Percentiles rank a stretch among this genome's conserved stretches.
These are phyloP conservation scores for Dendrobium nobile DNA, from an alignment of 106 monocot species.

Conservation along the genomic window DNA sequence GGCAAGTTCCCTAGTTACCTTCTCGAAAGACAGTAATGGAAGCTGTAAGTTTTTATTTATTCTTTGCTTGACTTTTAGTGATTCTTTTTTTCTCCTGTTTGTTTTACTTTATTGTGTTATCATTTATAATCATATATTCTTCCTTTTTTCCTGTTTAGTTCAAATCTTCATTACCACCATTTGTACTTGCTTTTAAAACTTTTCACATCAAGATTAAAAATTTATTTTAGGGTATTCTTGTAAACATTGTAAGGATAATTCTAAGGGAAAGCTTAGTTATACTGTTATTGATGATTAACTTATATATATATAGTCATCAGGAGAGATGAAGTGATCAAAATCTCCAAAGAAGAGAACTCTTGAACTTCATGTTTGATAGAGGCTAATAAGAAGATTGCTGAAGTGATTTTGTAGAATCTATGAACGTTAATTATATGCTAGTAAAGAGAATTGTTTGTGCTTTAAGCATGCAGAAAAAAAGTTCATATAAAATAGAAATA, in stretches of 20 bases:
- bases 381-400: background rate
- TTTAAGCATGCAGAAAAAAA: background rate
- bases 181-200: background rate
- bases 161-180: background rate
- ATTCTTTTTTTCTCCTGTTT: background rate
- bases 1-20: background rate
- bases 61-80: background rate
- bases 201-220: background rate
- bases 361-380: background rate
- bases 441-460: background rate
- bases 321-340: background rate
- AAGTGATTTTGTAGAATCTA: background rate
- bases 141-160: background rate
- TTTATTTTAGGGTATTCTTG: background rate
- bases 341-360: background rate
- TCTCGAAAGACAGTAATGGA: background rate
- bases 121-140: background rate
- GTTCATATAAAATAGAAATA: background rate
- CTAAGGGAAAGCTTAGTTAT: background rate
- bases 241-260: background rate
- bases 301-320: background rate
- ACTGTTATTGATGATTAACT: background rate
- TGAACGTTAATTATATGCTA: background rate
- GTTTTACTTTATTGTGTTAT: background rate
- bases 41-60: background rate